These are phyloP conservation scores for Vitis amurensis DNA, from an alignment of 164 flowering plant genomes.

Conservation along the genomic window DNA sequence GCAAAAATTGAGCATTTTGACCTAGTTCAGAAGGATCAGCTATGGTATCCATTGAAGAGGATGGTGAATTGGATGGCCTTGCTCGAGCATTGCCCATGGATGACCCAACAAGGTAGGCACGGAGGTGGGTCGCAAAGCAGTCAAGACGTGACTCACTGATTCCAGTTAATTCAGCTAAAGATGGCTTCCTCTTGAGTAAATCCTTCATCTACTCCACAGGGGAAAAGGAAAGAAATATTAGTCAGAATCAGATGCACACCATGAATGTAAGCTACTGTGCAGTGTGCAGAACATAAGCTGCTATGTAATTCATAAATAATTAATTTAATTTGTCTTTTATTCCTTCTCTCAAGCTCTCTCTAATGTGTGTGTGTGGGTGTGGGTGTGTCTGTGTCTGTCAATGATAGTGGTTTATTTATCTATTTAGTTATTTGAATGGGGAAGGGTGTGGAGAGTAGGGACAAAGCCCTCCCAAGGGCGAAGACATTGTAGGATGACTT, in stretches of 20 bases:
- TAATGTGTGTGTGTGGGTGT: no score
- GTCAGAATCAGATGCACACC: no score
- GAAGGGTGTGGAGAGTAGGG: no score
- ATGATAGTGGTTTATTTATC: no score
- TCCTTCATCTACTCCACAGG: slow-evolving; percentile 69
- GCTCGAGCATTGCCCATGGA: slow-evolving; percentile 22
- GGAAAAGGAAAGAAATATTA: neutral
- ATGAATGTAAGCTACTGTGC: no score
- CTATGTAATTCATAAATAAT: neutral
- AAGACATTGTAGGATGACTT: no score
- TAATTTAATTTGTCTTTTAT: no score
- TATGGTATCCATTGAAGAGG: slow-evolving; percentile 12
- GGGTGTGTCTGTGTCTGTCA: no score
- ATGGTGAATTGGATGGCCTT: slow-evolving; percentile 16
- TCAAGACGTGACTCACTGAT: slow-evolving; percentile 79
- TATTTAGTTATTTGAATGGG: no score
- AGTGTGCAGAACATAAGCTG: no score
- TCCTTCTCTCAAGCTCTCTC: no score
- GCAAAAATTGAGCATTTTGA: slow-evolving; percentile 18
- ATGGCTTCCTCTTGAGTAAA: slow-evolving; percentile 61
- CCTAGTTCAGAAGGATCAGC: slow-evolving; percentile 25
- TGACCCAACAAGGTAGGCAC: slow-evolving; percentile 66
- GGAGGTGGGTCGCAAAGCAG: slow-evolving; percentile 79
- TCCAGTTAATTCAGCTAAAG: slow-evolving; percentile 82
- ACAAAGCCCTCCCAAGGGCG: no score